Evolutionary conservation across 179 eudicot species (phyloP), one percentile per base, ranked within the genome.

Genomic region (Heliamphora pulchella): DNA sequence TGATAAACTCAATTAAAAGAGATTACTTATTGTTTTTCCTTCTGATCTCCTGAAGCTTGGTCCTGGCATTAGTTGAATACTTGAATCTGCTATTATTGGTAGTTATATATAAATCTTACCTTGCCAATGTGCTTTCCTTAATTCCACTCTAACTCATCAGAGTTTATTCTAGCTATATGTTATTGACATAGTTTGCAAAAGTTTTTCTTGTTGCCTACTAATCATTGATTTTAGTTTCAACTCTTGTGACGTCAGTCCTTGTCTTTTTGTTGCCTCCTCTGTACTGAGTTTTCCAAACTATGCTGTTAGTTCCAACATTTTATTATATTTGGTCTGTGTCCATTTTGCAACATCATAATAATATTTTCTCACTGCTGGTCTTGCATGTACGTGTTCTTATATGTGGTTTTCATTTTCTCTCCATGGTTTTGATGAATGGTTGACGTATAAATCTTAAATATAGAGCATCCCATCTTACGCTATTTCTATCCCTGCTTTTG

Each of bases 61-160:
- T 65, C 20, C 70, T 65, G 46, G 39, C 70, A 22, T 65, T 31
- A 44, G 10, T 65, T 65, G 39, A 10, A 43, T 31, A 44, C 44
- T 44, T 65, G 39, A 31, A 31, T 31, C 31, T 31, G 31, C 31
- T 31, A 31, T 65, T 31, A 20, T 65, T 31, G 70, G 39, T 10
- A 18, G 46, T 39, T 1, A 10, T 8, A 31, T 65, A 10, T 22
- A 65, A 10, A 22, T 31, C 70, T 10, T 22, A 3, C 10, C 39
- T 65, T 65, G 70, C 70, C 17, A 65, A 65, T 31, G 70, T 11
- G 14, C 44, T 65, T 65, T 65, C 70, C 46, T 31, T 44, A 65
- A 65, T 44, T 31, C 14, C 70, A 65, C 31, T 65, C 70, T 31
- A 65, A 65, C 46, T 65, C 46, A 31, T 65, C 70, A 65, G 70